Percentiles rank a stretch among this genome's conserved stretches.
Evolutionary conservation across 441 rosid species (phyloP).

Genomic region (Eruca vesicaria): DNA sequence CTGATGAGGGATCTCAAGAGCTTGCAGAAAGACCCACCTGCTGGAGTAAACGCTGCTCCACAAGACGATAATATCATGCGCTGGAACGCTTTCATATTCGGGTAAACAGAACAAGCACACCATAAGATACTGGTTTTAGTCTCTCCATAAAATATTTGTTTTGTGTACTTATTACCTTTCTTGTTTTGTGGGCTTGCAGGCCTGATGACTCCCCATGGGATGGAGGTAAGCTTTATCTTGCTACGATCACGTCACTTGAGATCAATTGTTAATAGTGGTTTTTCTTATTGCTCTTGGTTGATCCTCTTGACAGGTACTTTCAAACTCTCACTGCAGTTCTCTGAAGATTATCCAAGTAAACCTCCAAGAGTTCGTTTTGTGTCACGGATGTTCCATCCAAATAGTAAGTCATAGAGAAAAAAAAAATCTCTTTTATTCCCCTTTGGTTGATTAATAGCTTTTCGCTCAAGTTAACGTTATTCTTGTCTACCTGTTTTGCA

Average conservation of each 20-base stretch:
- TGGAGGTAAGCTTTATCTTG: slow-evolving; percentile 54
- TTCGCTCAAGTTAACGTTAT: slow-evolving; percentile 1
- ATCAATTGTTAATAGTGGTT: background rate
- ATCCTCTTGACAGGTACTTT: slow-evolving; percentile 51
- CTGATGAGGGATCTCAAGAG: slow-evolving; percentile 81
- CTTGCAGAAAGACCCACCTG: slow-evolving; percentile 76
- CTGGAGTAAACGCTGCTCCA: slow-evolving; percentile 73
- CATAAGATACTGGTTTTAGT: background rate
- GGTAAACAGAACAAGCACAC: slow-evolving; percentile 41
- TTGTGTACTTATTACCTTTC: background rate
- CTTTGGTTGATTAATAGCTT: background rate
- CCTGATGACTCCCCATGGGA: slow-evolving; percentile 88
- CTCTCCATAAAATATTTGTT: background rate
- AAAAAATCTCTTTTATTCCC: background rate
- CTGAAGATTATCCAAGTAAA: slow-evolving; percentile 74
- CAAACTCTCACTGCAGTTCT: slow-evolving; percentile 61
- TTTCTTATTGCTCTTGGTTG: background rate
- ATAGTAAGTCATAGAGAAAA: slow-evolving; percentile 46
- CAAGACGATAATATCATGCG: slow-evolving; percentile 72
- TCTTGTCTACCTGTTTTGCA: slow-evolving; percentile 24
- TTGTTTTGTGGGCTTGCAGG: slow-evolving; percentile 39
- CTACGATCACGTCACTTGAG: background rate
- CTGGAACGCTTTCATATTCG: slow-evolving; percentile 77
- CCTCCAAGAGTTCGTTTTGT: slow-evolving; percentile 73
- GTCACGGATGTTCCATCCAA: slow-evolving; percentile 78